phyloP scores from a whole-genome alignment of 2,329 filamentous ascomycete genomes.

The Neopestalotiopsis rosae region DNA sequence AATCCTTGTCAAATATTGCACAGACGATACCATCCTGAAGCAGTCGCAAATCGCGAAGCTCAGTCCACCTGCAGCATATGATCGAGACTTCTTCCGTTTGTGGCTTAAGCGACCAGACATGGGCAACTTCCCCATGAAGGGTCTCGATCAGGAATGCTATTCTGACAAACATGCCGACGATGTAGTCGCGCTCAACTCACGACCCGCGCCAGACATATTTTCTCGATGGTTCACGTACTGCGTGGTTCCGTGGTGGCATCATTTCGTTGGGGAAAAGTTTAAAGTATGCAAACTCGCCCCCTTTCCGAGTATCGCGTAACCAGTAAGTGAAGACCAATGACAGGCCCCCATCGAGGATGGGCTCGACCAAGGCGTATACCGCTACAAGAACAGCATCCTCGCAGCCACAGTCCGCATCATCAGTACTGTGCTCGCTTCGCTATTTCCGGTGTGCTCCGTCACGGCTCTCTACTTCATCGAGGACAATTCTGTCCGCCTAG shows the following conservation, averaged over 20 bases:
- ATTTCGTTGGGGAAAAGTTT: constrained; percentile 16
- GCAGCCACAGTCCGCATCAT: too few species aligned
- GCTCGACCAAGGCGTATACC: too few species aligned
- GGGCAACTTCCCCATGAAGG: constrained; percentile 28
- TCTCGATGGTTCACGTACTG: constrained; percentile 25
- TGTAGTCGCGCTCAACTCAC: constrained; percentile 18
- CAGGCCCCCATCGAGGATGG: too few species aligned
- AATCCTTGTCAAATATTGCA: too few species aligned
- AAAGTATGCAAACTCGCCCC: constrained; percentile 15
- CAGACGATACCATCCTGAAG: constrained; percentile 22
- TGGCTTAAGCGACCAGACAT: constrained; percentile 29
- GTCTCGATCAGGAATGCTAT: constrained; percentile 28
- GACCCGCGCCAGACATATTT: constrained; percentile 22
- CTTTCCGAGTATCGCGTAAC: too few species aligned
- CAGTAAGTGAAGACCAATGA: too few species aligned
- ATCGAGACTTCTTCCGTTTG: constrained; percentile 20
- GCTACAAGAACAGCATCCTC: too few species aligned
- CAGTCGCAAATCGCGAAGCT: constrained; percentile 18
- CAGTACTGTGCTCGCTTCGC: constrained; percentile 28
- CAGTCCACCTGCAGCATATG: constrained; percentile 9
- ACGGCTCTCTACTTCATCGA: constrained; percentile 34
- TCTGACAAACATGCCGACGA: constrained; percentile 28
- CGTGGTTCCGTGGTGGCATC: too few species aligned
- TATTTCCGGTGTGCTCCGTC: constrained; percentile 33
- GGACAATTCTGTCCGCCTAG: constrained; percentile 27